These are phyloP conservation scores for Diplotaxis tenuifolia DNA, from an alignment of 345 rosid species.

Conservation along the genomic window DNA sequence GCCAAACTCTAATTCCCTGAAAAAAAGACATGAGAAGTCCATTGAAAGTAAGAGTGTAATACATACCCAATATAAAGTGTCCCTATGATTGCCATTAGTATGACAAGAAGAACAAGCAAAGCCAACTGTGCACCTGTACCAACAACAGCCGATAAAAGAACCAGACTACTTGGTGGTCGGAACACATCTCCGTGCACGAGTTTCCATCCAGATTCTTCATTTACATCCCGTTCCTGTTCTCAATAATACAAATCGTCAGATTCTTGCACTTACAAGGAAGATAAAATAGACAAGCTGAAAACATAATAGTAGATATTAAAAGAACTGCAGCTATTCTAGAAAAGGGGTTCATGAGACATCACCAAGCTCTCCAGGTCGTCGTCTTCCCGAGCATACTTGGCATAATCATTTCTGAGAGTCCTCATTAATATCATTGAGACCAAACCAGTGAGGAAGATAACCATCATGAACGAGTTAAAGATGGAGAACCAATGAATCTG, in stretches of 20 bases:
- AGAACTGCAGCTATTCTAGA: background rate
- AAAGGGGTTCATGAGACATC: constrained; percentile 23
- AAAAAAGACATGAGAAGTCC: background rate
- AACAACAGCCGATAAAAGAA: constrained; percentile 84
- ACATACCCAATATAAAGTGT: constrained; percentile 91
- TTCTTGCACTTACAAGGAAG: background rate
- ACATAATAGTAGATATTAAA: background rate
- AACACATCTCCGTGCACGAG: constrained; percentile 99
- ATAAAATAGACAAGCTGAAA: constrained; percentile 2
- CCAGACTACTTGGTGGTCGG: constrained; percentile 68
- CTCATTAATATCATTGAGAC: constrained; percentile 98
- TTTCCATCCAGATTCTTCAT: constrained; percentile 98
- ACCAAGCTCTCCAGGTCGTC: constrained; percentile 96
- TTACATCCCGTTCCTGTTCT: constrained; percentile 89
- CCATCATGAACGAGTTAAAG: constrained; percentile 99
- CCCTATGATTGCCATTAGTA: constrained; percentile 87
- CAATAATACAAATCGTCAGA: constrained; percentile 20
- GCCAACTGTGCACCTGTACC: constrained; percentile 98
- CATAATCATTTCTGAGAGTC: constrained; percentile 92
- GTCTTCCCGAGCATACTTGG: constrained; percentile 95
- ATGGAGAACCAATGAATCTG: constrained; percentile 99
- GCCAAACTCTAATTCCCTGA: background rate
- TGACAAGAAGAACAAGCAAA: constrained; percentile 87
- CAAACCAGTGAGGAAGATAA: constrained; percentile 95
- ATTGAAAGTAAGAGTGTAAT: background rate